Base-by-base conservation (phyloP, 305 asterid genomes). In the Solanum hybrid region DNA sequence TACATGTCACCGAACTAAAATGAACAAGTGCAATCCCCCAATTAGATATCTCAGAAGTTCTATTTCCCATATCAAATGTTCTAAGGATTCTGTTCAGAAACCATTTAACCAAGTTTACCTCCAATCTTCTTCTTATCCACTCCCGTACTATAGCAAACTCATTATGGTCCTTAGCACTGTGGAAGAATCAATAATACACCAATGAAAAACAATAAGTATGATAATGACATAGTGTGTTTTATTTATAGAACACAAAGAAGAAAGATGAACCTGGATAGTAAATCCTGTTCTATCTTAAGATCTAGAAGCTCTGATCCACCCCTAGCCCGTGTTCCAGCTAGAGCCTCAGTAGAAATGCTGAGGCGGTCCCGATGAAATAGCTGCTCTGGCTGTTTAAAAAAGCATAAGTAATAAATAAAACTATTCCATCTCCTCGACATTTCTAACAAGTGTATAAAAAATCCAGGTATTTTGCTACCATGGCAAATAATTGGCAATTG, bases 251-350 rank as follows among this genome's bases (percentile, higher is more conserved):
- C 67, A 79, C 57, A 89, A 75, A 89, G 77, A 20, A 64, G 24
- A 22, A 26, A 31, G 61, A 20, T 29, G 74, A 36, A 97, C 99
- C 99, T 97, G 93, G 99, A 92, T 82, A 97, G 98, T 90, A 97
- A 95, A 93, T 97, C 99, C 64, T 93, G 95, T 76, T 97, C 98
- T 86, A 96, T 94, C 92, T 96, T 94, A 88, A 95, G 90, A 93
- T 97, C 99, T 12, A 95, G 94, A 91, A 95, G 87, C 89, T 91
- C 95, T 20, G 98, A 92, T 93, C 88, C 94, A 79, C 99, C 98
- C 92, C 99, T 95, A 77, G 97, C 98, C 73, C 98, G 94, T 51
- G 99, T 97, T 92, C 93, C 99, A 89, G 99, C 99, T 93, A 97
- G 94, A 89, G 99, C 99, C 90, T 97, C 99, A 86, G 99, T 97